Evolutionary conservation across 441 rosid species (phyloP), one percentile per base, ranked within the genome.

Genomic region (Aquilaria agallochum): DNA sequence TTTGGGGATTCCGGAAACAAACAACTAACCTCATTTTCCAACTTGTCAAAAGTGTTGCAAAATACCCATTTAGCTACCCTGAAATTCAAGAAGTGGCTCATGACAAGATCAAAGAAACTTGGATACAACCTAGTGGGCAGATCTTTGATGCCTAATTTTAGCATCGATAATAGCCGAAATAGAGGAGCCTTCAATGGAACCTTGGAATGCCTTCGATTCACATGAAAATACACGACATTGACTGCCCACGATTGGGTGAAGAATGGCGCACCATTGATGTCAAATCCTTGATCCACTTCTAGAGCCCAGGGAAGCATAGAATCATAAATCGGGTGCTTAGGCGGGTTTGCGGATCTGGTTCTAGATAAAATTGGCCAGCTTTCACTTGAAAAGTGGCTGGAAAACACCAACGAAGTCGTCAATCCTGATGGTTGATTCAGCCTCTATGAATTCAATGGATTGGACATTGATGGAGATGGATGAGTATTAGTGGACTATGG

Each of bases 21-120:
- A 33, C 34, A 32, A 9, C 42, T 77, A 40, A 86, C 87, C 79
- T 79, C 72, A 13, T 59, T 73, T 72, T 86, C 79, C 27, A 75
- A 53, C 60, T 36, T 48, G 2, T 58, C 36, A 60, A 74, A 74
- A 9, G 75, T 72, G 64, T 74, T 78, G 14, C 59, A 9, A 0
- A 75, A 49, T 11, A 72, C 14, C 71, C 67, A 72, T 11, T 59
- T 65, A 8, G 66, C 71, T 62, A 66, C 34, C 5, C 30, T 10
- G 34, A 74, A 8, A 48, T 64, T 68, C 2, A 66, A 59, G 67
- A 78, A 71, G 64, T 74, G 76, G 14, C 15, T 5, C 1, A n/a
- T 0, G 12, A 46, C 0, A 2, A 66, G 0, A 4, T 52, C 11
- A 7, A 49, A 4, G 1, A 45, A 1, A 8, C n/a, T 27, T 11